phyloP scores from a whole-genome alignment of 2,329 filamentous ascomycete species.

The Dendryphion nanum region DNA sequence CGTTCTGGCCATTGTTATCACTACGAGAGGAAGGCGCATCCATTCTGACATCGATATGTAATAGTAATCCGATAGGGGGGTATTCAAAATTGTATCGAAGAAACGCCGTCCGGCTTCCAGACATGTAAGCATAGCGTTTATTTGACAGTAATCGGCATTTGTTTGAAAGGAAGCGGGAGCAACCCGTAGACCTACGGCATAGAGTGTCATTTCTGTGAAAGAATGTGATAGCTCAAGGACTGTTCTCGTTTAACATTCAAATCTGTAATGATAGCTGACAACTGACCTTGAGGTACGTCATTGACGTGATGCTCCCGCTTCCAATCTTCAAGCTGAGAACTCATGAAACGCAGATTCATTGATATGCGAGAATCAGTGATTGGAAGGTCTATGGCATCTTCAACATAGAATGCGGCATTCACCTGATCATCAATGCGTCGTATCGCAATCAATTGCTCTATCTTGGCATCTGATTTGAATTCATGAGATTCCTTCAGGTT shows the following conservation, averaged over 20 bases:
- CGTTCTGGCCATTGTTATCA: conserved; percentile 27
- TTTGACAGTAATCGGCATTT: conserved; percentile 10
- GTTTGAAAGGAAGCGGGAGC: conserved; percentile 1
- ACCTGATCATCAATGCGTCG: conserved; percentile 34
- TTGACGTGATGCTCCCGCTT: conserved; percentile 12
- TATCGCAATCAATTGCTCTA: conserved; percentile 22
- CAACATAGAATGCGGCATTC: conserved; percentile 25
- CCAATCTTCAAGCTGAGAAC: conserved; percentile 27
- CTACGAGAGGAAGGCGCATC: conserved; percentile 30
- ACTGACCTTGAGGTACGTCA: conserved; percentile 19
- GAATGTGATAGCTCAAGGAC: conserved; percentile 27
- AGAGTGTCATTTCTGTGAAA: conserved; percentile 27
- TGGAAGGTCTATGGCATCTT: conserved; percentile 17
- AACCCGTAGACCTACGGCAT: conserved; percentile 24
- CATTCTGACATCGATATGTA: conserved; percentile 33
- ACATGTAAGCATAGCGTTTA: conserved; percentile 24
- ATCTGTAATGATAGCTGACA: too few relatives aligned
- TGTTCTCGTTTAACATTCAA: conserved; percentile 5
- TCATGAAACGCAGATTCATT: conserved; percentile 28
- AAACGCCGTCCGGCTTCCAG: conserved; percentile 65
- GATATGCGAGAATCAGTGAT: conserved; percentile 25
- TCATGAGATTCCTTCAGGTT: conserved; percentile 18
- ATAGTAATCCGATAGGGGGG: conserved; percentile 58
- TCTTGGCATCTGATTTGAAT: conserved; percentile 24
- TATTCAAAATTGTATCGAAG: conserved; percentile 67